Percentiles rank a stretch among this genome's conserved stretches.
phyloP scores from a whole-genome alignment of 441 rosid species.

The Pelargonium myrrhifolium region DNA sequence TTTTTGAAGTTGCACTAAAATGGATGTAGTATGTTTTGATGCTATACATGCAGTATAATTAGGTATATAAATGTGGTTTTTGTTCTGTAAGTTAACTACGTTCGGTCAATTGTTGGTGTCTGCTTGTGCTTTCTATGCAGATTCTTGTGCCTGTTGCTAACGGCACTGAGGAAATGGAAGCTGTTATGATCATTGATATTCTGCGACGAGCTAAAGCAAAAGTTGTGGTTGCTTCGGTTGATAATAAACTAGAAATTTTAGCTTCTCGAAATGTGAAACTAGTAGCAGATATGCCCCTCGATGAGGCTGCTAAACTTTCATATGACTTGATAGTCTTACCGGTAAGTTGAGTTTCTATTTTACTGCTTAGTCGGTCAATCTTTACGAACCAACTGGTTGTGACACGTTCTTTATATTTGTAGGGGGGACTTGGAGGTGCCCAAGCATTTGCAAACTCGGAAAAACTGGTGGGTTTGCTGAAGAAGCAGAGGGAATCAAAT shows the following conservation, averaged over 20 bases:
- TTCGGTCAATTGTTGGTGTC: not conserved
- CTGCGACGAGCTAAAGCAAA: conserved; percentile 79
- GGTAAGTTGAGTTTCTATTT: conserved; percentile 29
- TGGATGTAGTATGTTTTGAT: not conserved
- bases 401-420: conserved; percentile 13
- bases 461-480: conserved; percentile 61
- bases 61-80: too few species aligned
- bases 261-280: conserved; percentile 84
- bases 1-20: not conserved
- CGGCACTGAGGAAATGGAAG: conserved; percentile 97
- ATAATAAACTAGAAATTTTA: conserved; percentile 58
- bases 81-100: too few species aligned
- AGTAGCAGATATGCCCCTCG: conserved; percentile 74
- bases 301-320: conserved; percentile 67
- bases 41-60: not conserved
- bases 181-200: conserved; percentile 65
- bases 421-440: conserved; percentile 98
- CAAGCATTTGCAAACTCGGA: conserved; percentile 75
- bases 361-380: conserved; percentile 4
- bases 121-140: conserved; percentile 29
- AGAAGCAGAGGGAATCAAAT: conserved; percentile 67
- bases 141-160: conserved; percentile 81
- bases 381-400: not conserved
- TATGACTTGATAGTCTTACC: conserved; percentile 81
- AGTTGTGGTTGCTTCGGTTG: conserved; percentile 80